Percentiles rank a stretch among this genome's conserved stretches.
Conservation (phyloP, 2,329 filamentous ascomycete genomes). For the Xylaria sp. region DNA sequence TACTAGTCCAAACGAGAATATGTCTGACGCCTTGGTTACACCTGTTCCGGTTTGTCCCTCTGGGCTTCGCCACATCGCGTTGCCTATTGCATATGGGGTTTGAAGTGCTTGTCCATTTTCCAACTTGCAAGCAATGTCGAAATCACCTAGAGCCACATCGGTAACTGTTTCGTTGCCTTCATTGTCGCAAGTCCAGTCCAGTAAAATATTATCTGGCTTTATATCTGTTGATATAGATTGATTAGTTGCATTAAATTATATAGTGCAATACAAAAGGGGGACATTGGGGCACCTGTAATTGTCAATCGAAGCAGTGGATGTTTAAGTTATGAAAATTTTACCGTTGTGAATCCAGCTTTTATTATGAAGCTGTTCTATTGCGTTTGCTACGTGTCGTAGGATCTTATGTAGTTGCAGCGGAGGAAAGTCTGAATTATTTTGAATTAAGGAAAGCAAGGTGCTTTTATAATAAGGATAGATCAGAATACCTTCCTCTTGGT, state of each 20-base stretch:
- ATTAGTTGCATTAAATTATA: conserved; percentile 42
- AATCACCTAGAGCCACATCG: conserved; percentile 52
- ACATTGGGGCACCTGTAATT: too few relatives aligned
- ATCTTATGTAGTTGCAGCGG: conserved; percentile 49
- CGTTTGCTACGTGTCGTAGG: conserved; percentile 49
- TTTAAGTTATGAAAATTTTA: conserved; percentile 41
- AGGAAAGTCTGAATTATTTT: conserved; percentile 49
- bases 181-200: conserved; percentile 51
- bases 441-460: conserved; percentile 51
- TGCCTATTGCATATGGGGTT: conserved; percentile 50
- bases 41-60: conserved; percentile 52
- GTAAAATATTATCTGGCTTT: conserved; percentile 54
- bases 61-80: conserved; percentile 55
- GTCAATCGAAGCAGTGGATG: too few relatives aligned
- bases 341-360: conserved; percentile 53
- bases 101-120: conserved; percentile 44
- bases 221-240: conserved; percentile 49
- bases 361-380: conserved; percentile 52
- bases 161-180: conserved; percentile 50
- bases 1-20: conserved; percentile 54
- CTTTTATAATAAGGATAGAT: conserved; percentile 52
- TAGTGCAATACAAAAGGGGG: too few relatives aligned
- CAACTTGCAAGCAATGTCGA: conserved; percentile 52
- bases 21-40: conserved; percentile 51
- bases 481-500: conserved; percentile 48